Conservation (phyloP, 176 grass and related monocot species). For the Bothriochloa decipiens region DNA sequence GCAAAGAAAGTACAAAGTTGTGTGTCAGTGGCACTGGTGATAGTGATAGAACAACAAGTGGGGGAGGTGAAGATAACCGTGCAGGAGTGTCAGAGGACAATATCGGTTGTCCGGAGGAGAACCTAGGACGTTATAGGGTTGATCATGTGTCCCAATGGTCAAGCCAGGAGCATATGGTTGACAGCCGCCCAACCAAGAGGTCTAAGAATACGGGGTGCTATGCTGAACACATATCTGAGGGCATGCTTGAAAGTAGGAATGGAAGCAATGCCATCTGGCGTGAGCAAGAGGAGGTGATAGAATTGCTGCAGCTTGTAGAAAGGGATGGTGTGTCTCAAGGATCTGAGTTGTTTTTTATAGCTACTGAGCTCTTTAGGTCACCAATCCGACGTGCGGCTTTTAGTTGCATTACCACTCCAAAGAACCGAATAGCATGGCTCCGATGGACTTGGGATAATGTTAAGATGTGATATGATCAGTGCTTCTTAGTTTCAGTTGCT, state of each 20-base stretch:
- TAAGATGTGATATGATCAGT: not conserved
- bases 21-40: not conserved
- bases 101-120: not conserved
- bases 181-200: not conserved
- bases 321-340: not conserved
- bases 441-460: not conserved
- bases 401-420: not conserved
- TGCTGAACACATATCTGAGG: not conserved
- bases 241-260: not conserved
- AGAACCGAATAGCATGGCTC: not conserved
- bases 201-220: not conserved
- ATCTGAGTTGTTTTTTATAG: slow-evolving; percentile 6
- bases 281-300: not conserved
- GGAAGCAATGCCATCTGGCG: not conserved
- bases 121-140: not conserved
- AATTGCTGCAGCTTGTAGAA: not conserved
- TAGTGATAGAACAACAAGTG: not conserved
- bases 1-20: not conserved
- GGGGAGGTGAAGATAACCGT: not conserved
- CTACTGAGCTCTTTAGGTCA: not conserved
- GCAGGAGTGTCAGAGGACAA: not conserved
- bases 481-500: not conserved
- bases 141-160: not conserved
- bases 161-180: not conserved
- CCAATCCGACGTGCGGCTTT: not conserved